Evolutionary conservation across 2,329 filamentous ascomycete genomes (phyloP), one percentile per base, ranked within the genome.

Genomic region (Fusarium pseudograminearum): DNA sequence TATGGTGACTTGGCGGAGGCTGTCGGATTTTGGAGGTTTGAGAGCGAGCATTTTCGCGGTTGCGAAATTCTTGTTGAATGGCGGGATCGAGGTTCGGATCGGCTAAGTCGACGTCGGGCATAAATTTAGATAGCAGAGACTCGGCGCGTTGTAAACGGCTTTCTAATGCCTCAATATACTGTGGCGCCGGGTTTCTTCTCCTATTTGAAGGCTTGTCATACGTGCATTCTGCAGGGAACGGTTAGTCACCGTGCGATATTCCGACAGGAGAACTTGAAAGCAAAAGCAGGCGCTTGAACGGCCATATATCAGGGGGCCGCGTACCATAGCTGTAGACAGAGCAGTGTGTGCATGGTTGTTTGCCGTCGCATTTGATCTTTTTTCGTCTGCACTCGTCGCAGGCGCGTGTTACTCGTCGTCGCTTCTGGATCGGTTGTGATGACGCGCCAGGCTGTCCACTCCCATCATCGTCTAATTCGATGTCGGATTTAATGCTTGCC

Each of bases 261-360:
- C 36, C 42, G 44, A 24, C 42, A 34, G 26, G 15, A 53, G 24
- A 34, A 33, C 57, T 57, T n/a, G 31, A n/a, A 42, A 34, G 38
- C 15, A n/a, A 57, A 28, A 48, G 30, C 30, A 42, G 38, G 44
- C 44, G 40, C 52, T 57, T 60, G 46, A 56, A 36, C n/a, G 48
- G 34, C 36, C 36, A 52, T 53, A 30, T 30, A 53, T n/a, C 34
- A 44, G n/a, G 26, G 60, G 36, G n/a, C 33, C 34, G 45, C 67
- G 77, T 86, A 98, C 96, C 95, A 84, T 99, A 99, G 78, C 94
- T 98, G 80, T 99, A 99, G 51, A 98, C 94, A 14, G 94, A 97
- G 80, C 96, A 99, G 80, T 98, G 96, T 0, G 94, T 98, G 80
- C 93, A 96, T 12, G 93, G 93, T 78, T 94, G 92, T 79, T 94